These are phyloP conservation scores for Polygonum aviculare DNA, from an alignment of 148 eudicot genomes.

Conservation along the genomic window DNA sequence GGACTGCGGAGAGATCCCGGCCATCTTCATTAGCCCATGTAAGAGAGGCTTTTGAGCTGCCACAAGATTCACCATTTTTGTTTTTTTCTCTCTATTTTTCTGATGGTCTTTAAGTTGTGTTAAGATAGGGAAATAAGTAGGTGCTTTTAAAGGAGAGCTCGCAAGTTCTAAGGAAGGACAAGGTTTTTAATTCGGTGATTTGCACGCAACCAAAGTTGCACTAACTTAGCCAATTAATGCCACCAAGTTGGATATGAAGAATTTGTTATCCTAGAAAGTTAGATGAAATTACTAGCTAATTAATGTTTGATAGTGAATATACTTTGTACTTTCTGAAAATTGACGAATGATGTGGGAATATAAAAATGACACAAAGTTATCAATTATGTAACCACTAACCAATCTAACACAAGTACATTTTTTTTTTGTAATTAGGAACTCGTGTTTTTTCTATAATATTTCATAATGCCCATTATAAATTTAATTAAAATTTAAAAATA, in stretches of 20 bases:
- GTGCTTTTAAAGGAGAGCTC: not conserved
- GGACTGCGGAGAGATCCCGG: constrained; percentile 53
- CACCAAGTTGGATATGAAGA: no score
- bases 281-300: not conserved
- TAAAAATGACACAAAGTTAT: no score
- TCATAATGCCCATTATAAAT: no score
- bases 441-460: no score
- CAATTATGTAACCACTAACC: no score
- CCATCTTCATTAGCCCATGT: constrained; percentile 61
- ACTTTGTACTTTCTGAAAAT: no score
- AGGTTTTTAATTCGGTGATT: not conserved
- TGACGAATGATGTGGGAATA: no score
- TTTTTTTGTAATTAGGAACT: no score
- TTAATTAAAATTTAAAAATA: no score
- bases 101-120: not conserved
- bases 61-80: constrained; percentile 76
- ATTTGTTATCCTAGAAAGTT: not conserved
- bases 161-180: not conserved
- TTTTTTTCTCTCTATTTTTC: not conserved
- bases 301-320: not conserved
- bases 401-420: no score
- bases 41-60: constrained; percentile 67
- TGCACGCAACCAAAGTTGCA: no score
- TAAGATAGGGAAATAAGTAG: not conserved
- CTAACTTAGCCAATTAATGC: no score